phyloP scores from a whole-genome alignment of 2,329 filamentous ascomycete genomes.

The Pyricularia sp. region DNA sequence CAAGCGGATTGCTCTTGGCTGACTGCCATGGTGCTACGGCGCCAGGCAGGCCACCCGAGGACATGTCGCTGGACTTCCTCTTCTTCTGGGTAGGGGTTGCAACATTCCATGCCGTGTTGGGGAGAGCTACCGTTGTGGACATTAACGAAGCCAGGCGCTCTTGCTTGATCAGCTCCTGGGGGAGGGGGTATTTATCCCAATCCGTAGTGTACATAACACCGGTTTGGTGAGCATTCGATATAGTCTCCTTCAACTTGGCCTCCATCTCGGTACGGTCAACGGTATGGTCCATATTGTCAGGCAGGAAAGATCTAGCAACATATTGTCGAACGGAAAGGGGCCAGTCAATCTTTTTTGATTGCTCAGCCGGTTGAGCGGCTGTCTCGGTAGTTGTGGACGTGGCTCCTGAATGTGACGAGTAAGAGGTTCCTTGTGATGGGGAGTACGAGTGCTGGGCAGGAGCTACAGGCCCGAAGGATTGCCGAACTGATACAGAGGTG shows the following conservation, averaged over 20 bases:
- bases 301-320: conserved; percentile 78
- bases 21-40: conserved; percentile 53
- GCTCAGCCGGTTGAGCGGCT: not conserved
- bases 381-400: conserved; percentile 5
- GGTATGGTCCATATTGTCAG: conserved; percentile 51
- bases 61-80: conserved; percentile 63
- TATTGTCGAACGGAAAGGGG: conserved; percentile 72
- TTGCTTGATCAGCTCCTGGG: conserved; percentile 67
- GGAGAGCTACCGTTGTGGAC: not conserved
- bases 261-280: conserved; percentile 63
- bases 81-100: conserved; percentile 45
- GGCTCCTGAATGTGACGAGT: conserved; percentile 10
- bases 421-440: conserved; percentile 14
- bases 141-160: conserved; percentile 34
- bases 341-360: conserved; percentile 57
- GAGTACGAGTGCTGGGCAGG: not conserved
- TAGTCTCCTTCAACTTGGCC: conserved; percentile 70
- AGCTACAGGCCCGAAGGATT: conserved; percentile 16
- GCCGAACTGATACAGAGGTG: conserved; percentile 29
- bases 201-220: conserved; percentile 60
- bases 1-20: conserved; percentile 47
- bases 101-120: conserved; percentile 5
- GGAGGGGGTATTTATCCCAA: conserved; percentile 74
- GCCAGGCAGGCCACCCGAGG: conserved; percentile 30
- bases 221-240: conserved; percentile 66